Evolutionary conservation across 805 yeast genomes (phyloP), one percentile per base, ranked within the genome.

Genomic region (Yarrowia porcina): DNA sequence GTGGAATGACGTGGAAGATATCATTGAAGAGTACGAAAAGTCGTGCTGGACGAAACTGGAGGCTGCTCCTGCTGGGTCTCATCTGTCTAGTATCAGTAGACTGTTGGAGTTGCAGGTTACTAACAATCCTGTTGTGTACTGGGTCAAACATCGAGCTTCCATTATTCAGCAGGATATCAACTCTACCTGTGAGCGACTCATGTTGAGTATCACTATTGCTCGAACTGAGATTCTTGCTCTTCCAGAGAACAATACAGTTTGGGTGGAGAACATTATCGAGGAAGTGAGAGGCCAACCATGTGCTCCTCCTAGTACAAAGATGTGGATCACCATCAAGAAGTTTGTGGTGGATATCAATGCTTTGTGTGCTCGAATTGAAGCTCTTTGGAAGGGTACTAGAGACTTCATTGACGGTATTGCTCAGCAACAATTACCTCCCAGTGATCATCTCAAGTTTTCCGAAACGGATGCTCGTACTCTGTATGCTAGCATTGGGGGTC

Each of bases 81-180:
- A 52, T 52, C 44, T 52, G 1, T 12, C 59, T 15, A 52, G 59
- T 12, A 80, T 87, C 23, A 77, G 80, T n/a, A 82, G 81, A 66
- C 74, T 88, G 33, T 72, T 85, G 47, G 89, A 87, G 65, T 74
- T 88, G 33, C 87, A 85, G n/a, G 79, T 82, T 2, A 80, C 77
- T 49, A 85, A 83, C 63, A 86, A 84, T 69, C 93, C 93, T 5
- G 82, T 87, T 6, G 70, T 79, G 21, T 83, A 80, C 61, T 88
- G 90, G 84, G 79, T 88, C 28, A 75, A 79, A 42, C 73, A 80
- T 18, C 86, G 44, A 81, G 68, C 77, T 79, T 49, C 74, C 75
- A 23, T 52, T 2, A 52, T 52, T 13, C 59, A 33, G 13, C 39
- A 52, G 36, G 59, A 52, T 4, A 36, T 52, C 71, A 70, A 18